Evolutionary conservation across 1,284 basidiomycete species (phyloP), one percentile per base, ranked within the genome.

Genomic region (Anthracocystis panici-leucophaei): DNA sequence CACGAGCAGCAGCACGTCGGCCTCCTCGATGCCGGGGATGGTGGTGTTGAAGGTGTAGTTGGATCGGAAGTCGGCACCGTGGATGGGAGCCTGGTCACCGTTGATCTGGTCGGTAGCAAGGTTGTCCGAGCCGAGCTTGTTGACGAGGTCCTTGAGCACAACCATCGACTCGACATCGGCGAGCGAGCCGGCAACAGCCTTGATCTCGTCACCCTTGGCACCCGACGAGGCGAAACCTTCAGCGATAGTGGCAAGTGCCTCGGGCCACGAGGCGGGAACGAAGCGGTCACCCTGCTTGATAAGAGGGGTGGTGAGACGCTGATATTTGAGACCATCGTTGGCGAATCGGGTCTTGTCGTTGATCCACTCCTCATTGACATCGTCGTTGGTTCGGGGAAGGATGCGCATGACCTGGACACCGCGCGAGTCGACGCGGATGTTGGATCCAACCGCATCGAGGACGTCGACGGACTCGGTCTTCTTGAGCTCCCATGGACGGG

Each of bases 321-420:
- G 97, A 89, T 94, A 96, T 82, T 91, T 92, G 56, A 99, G 90
- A 45, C 97, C 97, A 82, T 99, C 97, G 85, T 94, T 92, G 2
- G 96, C 93, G 86, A 94, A 96, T 70, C 97, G 92, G 2, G 96
- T 96, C 90, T 99, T 99, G 90, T 99, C 96, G 86, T 91, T 95
- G 87, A 99, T 97, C 96, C 97, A 99, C 87, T 99, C 97, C 88
- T 99, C 97, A 86, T 99, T 99, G 71, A 99, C 92, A 79, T 97
- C 94, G 86, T 99, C 96, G 86, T 99, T 99, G 65, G 94, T 92
- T 81, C 92, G 91, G 3, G 97, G 97, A 84, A 97, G 94, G 80
- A 99, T 90, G 53, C 96, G 92, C 95, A 99, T 99, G 74, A 99
- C 96, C 86, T 94, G 91, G 11, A 96, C 91, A 61, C 95, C 95